Percentiles rank a stretch among this genome's conserved stretches.
phyloP scores from a whole-genome alignment of 352 stramenopile species.

The Pythium coloratum region DNA sequence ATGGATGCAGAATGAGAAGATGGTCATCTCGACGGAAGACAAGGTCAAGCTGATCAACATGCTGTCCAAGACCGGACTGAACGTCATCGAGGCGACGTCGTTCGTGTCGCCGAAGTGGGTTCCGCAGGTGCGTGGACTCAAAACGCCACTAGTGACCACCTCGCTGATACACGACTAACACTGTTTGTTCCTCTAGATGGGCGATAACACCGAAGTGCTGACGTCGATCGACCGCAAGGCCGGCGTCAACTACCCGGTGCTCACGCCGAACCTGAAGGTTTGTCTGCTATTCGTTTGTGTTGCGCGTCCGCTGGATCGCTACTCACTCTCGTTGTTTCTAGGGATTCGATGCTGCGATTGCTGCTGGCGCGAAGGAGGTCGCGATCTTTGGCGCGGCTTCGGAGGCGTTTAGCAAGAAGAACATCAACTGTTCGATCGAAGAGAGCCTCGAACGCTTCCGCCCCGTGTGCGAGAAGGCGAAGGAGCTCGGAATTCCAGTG shows the following conservation, averaged over 20 bases:
- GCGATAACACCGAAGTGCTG: constrained; percentile 90
- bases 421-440: constrained; percentile 97
- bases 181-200: constrained; percentile 76
- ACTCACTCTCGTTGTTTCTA: constrained; percentile 17
- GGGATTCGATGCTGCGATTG: constrained; percentile 87
- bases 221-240: constrained; percentile 71
- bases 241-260: constrained; percentile 86
- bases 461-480: constrained; percentile 84
- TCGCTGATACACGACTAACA: not conserved
- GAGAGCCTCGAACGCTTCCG: constrained; percentile 94
- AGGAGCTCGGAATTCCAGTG: constrained; percentile 80
- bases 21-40: constrained; percentile 79
- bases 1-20: constrained; percentile 88
- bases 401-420: constrained; percentile 94
- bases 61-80: constrained; percentile 88
- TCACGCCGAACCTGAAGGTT: constrained; percentile 94
- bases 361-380: constrained; percentile 89
- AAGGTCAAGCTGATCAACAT: constrained; percentile 93
- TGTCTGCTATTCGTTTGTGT: not conserved
- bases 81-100: constrained; percentile 91
- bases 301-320: not conserved
- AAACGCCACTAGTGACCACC: no score
- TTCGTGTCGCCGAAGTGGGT: constrained; percentile 98
- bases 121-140: constrained; percentile 65
- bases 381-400: constrained; percentile 96